Conservation (phyloP, 176 grass and related monocot species). For the Zea luxurians region DNA sequence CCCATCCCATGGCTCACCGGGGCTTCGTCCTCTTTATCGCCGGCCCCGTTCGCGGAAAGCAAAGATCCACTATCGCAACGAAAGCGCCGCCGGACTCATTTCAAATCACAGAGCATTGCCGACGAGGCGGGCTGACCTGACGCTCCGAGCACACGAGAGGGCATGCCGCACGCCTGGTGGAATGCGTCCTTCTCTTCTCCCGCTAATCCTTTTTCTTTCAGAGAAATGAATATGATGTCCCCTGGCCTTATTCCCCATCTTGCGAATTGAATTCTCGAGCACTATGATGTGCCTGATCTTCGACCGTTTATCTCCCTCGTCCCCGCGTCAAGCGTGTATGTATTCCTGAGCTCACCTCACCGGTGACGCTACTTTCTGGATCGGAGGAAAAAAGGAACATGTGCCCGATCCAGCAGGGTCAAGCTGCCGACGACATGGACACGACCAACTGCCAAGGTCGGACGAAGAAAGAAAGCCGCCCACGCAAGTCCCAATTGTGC, state of each 20-base stretch:
- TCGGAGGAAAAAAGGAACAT: background rate
- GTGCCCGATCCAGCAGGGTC: background rate
- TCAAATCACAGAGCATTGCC: background rate
- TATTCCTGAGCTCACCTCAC: background rate
- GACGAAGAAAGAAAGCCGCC: background rate
- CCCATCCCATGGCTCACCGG: slow-evolving; percentile 32
- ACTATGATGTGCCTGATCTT: background rate
- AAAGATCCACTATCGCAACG: slow-evolving; percentile 1
- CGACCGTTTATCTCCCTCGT: background rate
- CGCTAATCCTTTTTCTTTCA: no score
- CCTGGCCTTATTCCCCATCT: no score
- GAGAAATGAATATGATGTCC: no score
- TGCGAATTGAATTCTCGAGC: background rate
- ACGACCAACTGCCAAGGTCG: background rate
- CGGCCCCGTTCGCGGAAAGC: background rate
- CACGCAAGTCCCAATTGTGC: slow-evolving; percentile 14
- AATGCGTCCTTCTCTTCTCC: no score
- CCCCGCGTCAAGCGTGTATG: background rate
- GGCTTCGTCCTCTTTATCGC: background rate
- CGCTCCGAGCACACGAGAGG: no score
- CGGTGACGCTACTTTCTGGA: background rate
- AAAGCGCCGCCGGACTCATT: background rate
- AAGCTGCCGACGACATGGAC: slow-evolving; percentile 15
- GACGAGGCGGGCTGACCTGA: background rate
- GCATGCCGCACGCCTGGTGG: no score